phyloP scores from a whole-genome alignment of 192 early-diverging fungal genomes.

The Coemansia sp. region DNA sequence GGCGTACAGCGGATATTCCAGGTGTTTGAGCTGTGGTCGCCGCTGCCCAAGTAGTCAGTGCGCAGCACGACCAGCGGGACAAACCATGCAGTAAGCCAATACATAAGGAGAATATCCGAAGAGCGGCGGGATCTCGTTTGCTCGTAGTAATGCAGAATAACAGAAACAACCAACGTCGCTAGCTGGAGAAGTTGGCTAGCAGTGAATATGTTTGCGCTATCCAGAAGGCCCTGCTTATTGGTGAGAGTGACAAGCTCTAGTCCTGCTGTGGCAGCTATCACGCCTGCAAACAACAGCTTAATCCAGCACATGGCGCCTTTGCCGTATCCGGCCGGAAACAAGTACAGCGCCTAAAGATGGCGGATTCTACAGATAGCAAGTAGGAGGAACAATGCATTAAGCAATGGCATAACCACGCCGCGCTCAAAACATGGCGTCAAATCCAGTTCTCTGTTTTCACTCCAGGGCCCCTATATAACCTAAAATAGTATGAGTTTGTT shows the following conservation, averaged over 20 bases:
- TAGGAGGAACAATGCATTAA: conserved; percentile 22
- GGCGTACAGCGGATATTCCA: conserved; percentile 1
- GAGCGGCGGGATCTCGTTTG: conserved; percentile 17
- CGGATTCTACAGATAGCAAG: conserved; percentile 11
- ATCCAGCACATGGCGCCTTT: not conserved
- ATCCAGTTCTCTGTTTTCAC: conserved; percentile 22
- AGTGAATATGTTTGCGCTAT: conserved; percentile 10
- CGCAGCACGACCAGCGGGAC: conserved; percentile 22
- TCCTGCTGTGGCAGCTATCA: conserved; percentile 3
- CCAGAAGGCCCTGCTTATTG: not conserved
- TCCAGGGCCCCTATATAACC: conserved; percentile 35
- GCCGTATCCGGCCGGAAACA: conserved; percentile 1
- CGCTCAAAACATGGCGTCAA: conserved; percentile 42
- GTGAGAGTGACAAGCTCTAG: conserved; percentile 7
- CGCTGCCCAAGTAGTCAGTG: conserved; percentile 7
- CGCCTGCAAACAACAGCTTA: conserved; percentile 4
- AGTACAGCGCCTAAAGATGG: not conserved
- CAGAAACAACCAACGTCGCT: conserved; percentile 8
- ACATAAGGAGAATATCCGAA: conserved; percentile 31
- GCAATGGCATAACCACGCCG: conserved; percentile 13
- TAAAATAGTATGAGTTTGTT: not conserved
- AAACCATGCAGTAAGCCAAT: conserved; percentile 18
- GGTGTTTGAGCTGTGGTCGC: not conserved
- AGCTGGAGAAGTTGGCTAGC: conserved; percentile 15
- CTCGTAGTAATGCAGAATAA: conserved; percentile 25